Conservation (phyloP, 2,329 filamentous ascomycete species). For the Trichoderma aggressivum region DNA sequence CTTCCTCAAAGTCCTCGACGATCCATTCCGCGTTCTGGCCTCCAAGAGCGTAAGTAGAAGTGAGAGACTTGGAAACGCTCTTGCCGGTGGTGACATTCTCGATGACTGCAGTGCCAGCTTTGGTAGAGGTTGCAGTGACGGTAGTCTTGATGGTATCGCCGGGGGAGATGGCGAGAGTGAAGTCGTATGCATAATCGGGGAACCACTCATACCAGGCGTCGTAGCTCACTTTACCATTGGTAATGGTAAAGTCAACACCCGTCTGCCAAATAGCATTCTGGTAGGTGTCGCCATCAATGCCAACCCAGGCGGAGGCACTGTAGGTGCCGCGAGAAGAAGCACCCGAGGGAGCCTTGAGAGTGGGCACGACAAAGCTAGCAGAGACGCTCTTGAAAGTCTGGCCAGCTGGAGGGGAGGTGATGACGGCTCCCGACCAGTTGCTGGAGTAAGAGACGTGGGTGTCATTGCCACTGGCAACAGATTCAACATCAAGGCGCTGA, state of each 20-base stretch:
- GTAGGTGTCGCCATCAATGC: conserved; percentile 42
- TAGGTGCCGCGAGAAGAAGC: background rate
- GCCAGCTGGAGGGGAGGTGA: background rate
- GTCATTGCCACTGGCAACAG: background rate
- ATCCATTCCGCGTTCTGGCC: conserved; percentile 10
- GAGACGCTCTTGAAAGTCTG: conserved; percentile 3
- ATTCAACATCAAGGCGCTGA: background rate
- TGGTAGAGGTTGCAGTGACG: background rate
- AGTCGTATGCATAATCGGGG: background rate
- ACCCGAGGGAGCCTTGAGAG: background rate
- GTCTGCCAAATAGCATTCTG: conserved; percentile 38
- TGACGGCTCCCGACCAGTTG: conserved; percentile 13
- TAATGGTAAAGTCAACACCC: conserved; percentile 30
- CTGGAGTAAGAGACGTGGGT: background rate
- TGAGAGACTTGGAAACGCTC: conserved; percentile 6
- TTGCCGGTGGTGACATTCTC: conserved; percentile 9
- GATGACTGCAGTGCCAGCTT: background rate
- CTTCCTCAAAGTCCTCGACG: background rate
- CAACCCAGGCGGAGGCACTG: conserved; percentile 38
- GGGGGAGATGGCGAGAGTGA: background rate
- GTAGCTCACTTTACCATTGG: background rate
- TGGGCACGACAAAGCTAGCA: background rate
- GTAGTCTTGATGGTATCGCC: conserved; percentile 1
- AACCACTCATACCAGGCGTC: conserved; percentile 16
- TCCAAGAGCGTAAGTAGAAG: background rate